Base-by-base conservation (phyloP, 2,329 filamentous ascomycete genomes). In the Botryotinia convoluta region DNA sequence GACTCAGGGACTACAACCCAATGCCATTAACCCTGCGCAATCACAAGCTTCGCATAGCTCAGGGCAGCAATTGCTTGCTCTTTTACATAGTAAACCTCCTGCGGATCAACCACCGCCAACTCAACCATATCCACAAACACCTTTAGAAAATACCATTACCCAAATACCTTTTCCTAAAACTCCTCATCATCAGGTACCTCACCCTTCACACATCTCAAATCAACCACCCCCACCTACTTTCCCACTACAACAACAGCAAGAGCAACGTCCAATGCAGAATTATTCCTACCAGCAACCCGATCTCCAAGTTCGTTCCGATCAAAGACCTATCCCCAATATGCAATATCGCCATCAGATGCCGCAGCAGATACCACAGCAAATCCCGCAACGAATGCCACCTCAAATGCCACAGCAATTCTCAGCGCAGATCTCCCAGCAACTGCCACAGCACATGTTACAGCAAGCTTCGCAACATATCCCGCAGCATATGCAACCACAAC, bases 121-220 rank as follows among this genome's bases (percentile, higher is more conserved):
- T 59, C 79, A 73, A 74, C 81, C 80, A 72, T 78, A 81, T 74
- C 86, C 84, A 60, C 85, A 85, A 69, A 88, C 87, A 8, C 87
- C 89, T 14, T 80, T 88, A 45, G 88, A 91, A 22, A 87, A 89
- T 74, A 83, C 84, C 29, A 82, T 84, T 69, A 79, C 81, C 8
- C 84, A 87, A 39, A 84, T 86, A 35, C 80, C 86, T 42, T 85
- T 87, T 78, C 88, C 90, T 22, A 84, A 83, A 59, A 88, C 87
- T 60, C 89, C 90, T 10, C 89, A 90, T 67, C 86, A 89, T 78
- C 85, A 87, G 72, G 86, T 87, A 69, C 84, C 86, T 59, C 85
- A 86, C 42, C 84, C 84, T 32, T 80, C 86, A 26, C 84, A 86
- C 18, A 81, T 85, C 69, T 83, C 83, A 57, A 82, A 81, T 69